These are phyloP conservation scores for Citrus unshiu DNA, from an alignment of 345 rosid species.

Conservation along the genomic window DNA sequence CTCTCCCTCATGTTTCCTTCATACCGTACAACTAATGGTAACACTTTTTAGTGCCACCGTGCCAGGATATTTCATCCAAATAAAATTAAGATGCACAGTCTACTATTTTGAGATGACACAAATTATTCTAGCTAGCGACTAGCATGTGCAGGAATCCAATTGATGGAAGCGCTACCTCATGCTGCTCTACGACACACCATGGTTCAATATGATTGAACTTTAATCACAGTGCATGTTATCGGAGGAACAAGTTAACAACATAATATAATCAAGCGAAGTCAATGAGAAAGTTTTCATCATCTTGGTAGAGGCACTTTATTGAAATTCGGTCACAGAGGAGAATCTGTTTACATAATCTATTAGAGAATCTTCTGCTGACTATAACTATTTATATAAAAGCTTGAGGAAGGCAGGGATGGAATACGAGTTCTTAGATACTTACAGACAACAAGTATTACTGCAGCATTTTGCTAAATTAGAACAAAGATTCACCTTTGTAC, in stretches of 20 bases:
- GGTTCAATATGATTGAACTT: background rate
- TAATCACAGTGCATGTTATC: background rate
- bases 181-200: background rate
- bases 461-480: conserved; percentile 14
- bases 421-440: background rate
- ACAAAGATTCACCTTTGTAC: conserved; percentile 19
- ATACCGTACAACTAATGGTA: background rate
- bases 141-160: background rate
- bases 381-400: background rate
- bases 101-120: background rate
- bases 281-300: background rate
- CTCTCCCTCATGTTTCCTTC: background rate
- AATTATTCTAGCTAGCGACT: background rate
- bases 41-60: background rate
- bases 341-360: background rate
- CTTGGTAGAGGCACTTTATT: background rate
- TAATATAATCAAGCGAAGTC: background rate
- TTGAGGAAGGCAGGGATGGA: background rate
- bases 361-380: background rate
- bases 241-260: background rate
- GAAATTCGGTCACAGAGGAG: background rate
- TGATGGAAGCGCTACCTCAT: background rate
- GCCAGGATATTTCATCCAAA: background rate
- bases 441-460: conserved; percentile 15
- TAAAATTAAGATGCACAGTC: background rate